Percentiles rank a stretch among this genome's conserved stretches.
Evolutionary conservation across 306 rosid genomes (phyloP).

Genomic region (Cicer pinnatifidum): DNA sequence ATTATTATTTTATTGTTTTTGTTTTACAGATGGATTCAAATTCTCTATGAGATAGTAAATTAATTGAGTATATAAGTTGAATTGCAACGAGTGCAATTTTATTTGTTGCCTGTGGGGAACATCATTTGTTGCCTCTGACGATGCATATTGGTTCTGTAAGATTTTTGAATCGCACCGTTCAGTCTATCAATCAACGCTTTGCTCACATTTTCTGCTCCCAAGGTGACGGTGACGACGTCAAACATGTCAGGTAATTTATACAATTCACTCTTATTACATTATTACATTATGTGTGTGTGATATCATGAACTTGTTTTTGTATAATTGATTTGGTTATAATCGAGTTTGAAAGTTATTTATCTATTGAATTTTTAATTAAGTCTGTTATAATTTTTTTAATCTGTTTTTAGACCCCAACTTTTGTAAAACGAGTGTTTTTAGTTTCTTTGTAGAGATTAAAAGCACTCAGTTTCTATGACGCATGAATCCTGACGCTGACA

Average conservation of each 20-base stretch:
- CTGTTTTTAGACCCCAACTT: no score
- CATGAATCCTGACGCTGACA: no score
- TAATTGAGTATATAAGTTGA: neutral
- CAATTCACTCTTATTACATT: neutral
- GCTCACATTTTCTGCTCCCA: conserved; percentile 53
- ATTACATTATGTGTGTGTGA: neutral
- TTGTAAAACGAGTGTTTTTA: no score
- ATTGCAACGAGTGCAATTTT: conserved; percentile 43
- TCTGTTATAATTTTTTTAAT: no score
- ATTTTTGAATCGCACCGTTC: conserved; percentile 40
- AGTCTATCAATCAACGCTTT: conserved; percentile 53
- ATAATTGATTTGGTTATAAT: neutral
- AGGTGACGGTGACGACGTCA: conserved; percentile 31
- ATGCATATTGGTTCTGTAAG: conserved; percentile 41
- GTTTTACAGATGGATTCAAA: conserved; percentile 35
- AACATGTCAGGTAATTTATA: conserved; percentile 49
- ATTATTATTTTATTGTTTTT: neutral
- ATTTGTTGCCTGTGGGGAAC: conserved; percentile 42
- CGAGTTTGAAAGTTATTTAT: neutral
- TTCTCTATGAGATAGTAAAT: neutral
- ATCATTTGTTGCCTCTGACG: conserved; percentile 1
- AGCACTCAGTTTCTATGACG: no score
- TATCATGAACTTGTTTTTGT: neutral
- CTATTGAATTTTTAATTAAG: no score
- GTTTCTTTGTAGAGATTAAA: no score